Evolutionary conservation across 1,284 basidiomycete genomes (phyloP).

Genomic region (Tilletiaria anomala): DNA sequence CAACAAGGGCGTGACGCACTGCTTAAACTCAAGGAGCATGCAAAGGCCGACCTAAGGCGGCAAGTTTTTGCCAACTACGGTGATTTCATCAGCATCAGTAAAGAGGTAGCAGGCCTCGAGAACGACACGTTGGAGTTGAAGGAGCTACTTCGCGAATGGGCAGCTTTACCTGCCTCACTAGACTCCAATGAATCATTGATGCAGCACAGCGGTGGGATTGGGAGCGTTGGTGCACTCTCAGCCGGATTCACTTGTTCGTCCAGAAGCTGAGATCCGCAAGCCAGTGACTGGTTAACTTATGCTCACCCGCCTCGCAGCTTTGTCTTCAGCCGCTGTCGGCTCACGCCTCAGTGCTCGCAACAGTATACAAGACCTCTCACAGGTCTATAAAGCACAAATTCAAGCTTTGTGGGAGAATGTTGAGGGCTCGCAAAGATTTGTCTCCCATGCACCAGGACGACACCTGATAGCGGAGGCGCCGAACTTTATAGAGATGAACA

Average conservation of each 20-base stretch:
- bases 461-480: constrained; percentile 80
- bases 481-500: constrained; percentile 68
- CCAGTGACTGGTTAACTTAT: too few species aligned
- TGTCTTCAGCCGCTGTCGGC: too few species aligned
- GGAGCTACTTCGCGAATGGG: constrained; percentile 83
- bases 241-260: too few species aligned
- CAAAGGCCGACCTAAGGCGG: constrained; percentile 25
- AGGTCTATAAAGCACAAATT: constrained; percentile 86
- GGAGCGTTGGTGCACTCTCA: too few species aligned
- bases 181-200: too few species aligned
- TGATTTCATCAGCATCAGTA: constrained; percentile 89
- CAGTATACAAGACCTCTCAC: constrained; percentile 85
- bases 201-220: too few species aligned
- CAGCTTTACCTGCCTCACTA: constrained; percentile 13
- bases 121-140: constrained; percentile 97
- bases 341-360: too few species aligned
- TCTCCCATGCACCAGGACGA: constrained; percentile 72
- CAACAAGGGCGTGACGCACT: too few species aligned
- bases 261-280: too few species aligned
- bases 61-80: constrained; percentile 51
- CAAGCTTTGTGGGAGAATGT: constrained; percentile 76
- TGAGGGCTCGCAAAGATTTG: constrained; percentile 90
- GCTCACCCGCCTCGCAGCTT: too few species aligned
- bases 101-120: constrained; percentile 88
- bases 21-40: constrained; percentile 13